These are phyloP conservation scores for Athelia sp. DNA, from an alignment of 1,284 basidiomycete genomes.

Conservation along the genomic window DNA sequence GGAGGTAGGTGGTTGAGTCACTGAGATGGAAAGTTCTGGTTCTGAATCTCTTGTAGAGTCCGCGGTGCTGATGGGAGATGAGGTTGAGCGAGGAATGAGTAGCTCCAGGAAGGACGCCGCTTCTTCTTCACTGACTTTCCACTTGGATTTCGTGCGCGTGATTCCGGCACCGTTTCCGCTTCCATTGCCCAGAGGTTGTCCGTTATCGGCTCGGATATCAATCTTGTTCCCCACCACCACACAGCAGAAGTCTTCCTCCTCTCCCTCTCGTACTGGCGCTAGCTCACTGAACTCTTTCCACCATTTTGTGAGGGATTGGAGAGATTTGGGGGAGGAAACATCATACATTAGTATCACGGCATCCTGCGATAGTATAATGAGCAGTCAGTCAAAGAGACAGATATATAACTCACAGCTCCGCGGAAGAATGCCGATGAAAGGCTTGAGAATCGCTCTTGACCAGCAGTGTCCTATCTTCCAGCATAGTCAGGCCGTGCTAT, in stretches of 20 bases:
- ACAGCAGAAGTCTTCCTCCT: constrained; percentile 60
- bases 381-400: neutral
- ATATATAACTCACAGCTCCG: constrained; percentile 46
- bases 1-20: neutral
- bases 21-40: neutral
- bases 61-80: neutral
- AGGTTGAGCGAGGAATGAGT: neutral
- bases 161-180: neutral
- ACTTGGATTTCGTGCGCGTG: neutral
- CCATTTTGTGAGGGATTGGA: constrained; percentile 63
- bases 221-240: constrained; percentile 79
- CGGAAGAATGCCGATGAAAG: constrained; percentile 79
- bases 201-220: constrained; percentile 35
- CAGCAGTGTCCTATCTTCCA: constrained; percentile 60
- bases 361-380: constrained; percentile 21
- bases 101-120: neutral
- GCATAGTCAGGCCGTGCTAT: constrained; percentile 2
- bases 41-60: neutral
- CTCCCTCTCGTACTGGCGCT: constrained; percentile 62
- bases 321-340: constrained; percentile 57
- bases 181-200: neutral
- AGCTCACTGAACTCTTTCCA: constrained; percentile 67
- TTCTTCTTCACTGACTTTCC: constrained; percentile 3
- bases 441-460: constrained; percentile 80
- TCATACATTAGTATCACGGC: constrained; percentile 80